phyloP scores from a whole-genome alignment of 2,329 filamentous ascomycete species.

The Alternaria ethzedia region DNA sequence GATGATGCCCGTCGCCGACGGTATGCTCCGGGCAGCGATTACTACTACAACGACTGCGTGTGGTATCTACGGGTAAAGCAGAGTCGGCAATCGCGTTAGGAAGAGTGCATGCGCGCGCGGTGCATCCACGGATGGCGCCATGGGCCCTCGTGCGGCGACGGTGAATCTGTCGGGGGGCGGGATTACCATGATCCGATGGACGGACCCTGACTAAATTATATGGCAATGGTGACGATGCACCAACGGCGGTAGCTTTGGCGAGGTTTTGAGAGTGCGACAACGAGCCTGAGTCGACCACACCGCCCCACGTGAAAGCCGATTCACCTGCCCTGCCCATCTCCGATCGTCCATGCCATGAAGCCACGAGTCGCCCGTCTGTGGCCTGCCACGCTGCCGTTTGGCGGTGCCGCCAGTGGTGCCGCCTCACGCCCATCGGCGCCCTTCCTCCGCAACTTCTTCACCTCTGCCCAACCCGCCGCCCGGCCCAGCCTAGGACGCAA shows the following conservation, averaged over 20 bases:
- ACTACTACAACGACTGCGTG: neutral
- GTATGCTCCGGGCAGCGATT: neutral
- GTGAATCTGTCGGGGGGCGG: neutral
- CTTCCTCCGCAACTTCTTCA: constrained; percentile 38
- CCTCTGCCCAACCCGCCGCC: constrained; percentile 21
- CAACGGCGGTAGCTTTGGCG: constrained; percentile 7
- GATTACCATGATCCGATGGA: constrained; percentile 2
- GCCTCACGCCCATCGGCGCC: constrained; percentile 19
- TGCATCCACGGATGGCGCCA: neutral
- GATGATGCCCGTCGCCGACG: neutral
- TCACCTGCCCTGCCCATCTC: constrained; percentile 4
- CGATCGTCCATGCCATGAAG: constrained; percentile 29
- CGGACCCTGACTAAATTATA: constrained; percentile 9
- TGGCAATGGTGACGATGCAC: constrained; percentile 8
- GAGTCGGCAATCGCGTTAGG: neutral
- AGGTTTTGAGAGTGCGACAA: constrained; percentile 11
- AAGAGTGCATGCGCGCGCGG: neutral
- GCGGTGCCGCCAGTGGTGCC: constrained; percentile 17
- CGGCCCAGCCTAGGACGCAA: constrained; percentile 8
- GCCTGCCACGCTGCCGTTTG: constrained; percentile 33
- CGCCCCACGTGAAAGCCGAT: constrained; percentile 18
- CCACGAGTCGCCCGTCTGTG: constrained; percentile 29
- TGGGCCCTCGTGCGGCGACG: neutral
- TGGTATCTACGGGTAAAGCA: neutral
- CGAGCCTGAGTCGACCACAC: constrained; percentile 7